Percentiles rank a stretch among this genome's conserved stretches.
Evolutionary conservation across 208 protist genomes (phyloP).

Genomic region (Trypanosoma avium): DNA sequence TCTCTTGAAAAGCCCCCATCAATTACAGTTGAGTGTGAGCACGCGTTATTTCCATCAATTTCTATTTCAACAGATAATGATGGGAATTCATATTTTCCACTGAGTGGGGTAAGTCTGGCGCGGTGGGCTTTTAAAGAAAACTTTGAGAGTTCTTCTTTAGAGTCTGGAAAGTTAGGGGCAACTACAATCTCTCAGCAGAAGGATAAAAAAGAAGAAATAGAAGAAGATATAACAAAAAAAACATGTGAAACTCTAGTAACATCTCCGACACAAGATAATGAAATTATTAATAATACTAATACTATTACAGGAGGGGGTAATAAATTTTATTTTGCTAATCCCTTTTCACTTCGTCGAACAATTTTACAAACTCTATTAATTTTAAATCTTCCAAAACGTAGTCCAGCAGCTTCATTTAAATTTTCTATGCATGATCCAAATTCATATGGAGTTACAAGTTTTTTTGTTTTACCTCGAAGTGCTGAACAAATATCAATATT

Average conservation of each 20-base stretch:
- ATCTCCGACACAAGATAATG: too few relatives aligned
- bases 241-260: too few relatives aligned
- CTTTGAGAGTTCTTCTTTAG: conserved; percentile 18
- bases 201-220: background rate
- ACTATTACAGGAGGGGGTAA: background rate
- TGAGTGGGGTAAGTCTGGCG: conserved; percentile 21
- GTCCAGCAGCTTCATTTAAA: conserved; percentile 35
- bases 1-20: conserved; percentile 5
- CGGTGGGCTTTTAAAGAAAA: conserved; percentile 12
- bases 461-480: conserved; percentile 30
- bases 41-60: conserved; percentile 15
- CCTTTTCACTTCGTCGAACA: conserved; percentile 18
- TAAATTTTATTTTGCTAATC: conserved; percentile 3
- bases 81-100: conserved; percentile 5
- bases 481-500: conserved; percentile 8
- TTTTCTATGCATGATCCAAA: conserved; percentile 20
- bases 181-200: background rate
- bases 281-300: conserved; percentile 19
- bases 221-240: too few relatives aligned
- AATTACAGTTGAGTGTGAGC: conserved; percentile 18
- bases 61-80: background rate
- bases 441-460: conserved; percentile 16
- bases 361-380: conserved; percentile 37
- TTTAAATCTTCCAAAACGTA: conserved; percentile 33
- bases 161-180: background rate